phyloP scores from a whole-genome alignment of 495 filamentous ascomycete species.

The Tetracladium setigerum region DNA sequence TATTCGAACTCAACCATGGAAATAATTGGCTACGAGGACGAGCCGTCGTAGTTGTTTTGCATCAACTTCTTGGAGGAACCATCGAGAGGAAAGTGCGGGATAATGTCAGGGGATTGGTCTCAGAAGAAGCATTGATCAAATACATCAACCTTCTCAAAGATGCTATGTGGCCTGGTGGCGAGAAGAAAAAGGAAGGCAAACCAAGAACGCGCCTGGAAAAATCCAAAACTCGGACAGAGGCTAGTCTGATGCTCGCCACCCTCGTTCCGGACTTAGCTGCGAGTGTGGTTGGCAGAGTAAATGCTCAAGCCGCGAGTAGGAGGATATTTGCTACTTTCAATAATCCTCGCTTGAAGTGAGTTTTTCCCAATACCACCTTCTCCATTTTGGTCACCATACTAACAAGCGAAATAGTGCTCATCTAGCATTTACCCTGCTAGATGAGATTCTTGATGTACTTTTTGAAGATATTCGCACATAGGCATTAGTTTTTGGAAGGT shows the following conservation, averaged over 20 bases:
- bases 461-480: slow-evolving; percentile 42
- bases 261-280: slow-evolving; percentile 76
- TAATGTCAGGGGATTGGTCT: slow-evolving; percentile 55
- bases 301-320: slow-evolving; percentile 76
- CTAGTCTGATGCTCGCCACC: slow-evolving; percentile 71
- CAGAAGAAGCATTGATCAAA: slow-evolving; percentile 70
- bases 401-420: slow-evolving; percentile 48
- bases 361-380: slow-evolving; percentile 3
- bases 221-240: slow-evolving; percentile 62
- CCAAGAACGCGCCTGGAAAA: slow-evolving; percentile 58
- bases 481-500: slow-evolving; percentile 1
- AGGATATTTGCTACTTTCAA: slow-evolving; percentile 78
- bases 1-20: slow-evolving; percentile 88
- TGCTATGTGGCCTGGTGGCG: slow-evolving; percentile 72
- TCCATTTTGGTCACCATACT: background rate
- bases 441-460: slow-evolving; percentile 67
- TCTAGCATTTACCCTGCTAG: slow-evolving; percentile 68
- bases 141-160: slow-evolving; percentile 66
- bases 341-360: slow-evolving; percentile 64
- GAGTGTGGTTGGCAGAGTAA: slow-evolving; percentile 75
- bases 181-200: slow-evolving; percentile 37
- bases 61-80: slow-evolving; percentile 79
- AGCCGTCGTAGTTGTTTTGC: slow-evolving; percentile 87
- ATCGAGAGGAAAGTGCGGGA: slow-evolving; percentile 94
- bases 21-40: slow-evolving; percentile 93